These are phyloP conservation scores for Decorospora gaudefroyi DNA, from an alignment of 2,329 filamentous ascomycete genomes.

Conservation along the genomic window DNA sequence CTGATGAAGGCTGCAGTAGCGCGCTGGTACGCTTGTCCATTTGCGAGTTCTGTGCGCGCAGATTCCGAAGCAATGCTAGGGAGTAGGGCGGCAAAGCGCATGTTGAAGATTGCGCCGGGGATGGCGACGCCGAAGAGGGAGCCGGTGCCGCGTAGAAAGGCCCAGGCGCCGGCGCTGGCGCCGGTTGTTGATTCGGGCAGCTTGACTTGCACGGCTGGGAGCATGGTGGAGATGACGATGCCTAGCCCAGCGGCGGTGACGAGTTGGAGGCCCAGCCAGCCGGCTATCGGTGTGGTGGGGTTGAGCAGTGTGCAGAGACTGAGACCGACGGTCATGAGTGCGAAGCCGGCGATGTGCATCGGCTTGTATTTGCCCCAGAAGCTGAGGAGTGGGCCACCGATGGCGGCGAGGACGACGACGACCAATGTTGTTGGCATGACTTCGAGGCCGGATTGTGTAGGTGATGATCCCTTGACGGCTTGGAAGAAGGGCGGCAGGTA, in stretches of 20 bases:
- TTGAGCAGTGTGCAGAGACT: constrained; percentile 26
- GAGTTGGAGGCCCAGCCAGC: constrained; percentile 34
- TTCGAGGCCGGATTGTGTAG: constrained; percentile 32
- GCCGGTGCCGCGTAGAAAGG: constrained; percentile 37
- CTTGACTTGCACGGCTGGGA: constrained; percentile 38
- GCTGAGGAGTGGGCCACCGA: constrained; percentile 29
- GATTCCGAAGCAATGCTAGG: constrained; percentile 12
- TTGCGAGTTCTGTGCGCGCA: constrained; percentile 14
- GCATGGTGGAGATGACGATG: constrained; percentile 33
- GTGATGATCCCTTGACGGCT: constrained; percentile 29
- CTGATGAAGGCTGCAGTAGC: constrained; percentile 28
- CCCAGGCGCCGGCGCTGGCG: constrained; percentile 33
- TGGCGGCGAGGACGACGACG: constrained; percentile 29
- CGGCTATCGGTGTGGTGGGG: constrained; percentile 9
- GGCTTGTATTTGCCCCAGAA: constrained; percentile 35
- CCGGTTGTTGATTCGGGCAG: constrained; percentile 31
- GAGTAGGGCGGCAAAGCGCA: constrained; percentile 22
- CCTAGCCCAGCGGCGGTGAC: constrained; percentile 32
- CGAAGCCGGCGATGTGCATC: constrained; percentile 34
- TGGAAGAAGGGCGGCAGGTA: constrained; percentile 41
- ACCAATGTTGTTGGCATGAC: constrained; percentile 33
- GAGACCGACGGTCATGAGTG: constrained; percentile 24
- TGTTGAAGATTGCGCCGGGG: constrained; percentile 39
- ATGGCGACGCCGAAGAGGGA: constrained; percentile 39
- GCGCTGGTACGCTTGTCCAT: constrained; percentile 37